phyloP scores from a whole-genome alignment of 257 asterid genomes.

The Paraleonurus japonicus region DNA sequence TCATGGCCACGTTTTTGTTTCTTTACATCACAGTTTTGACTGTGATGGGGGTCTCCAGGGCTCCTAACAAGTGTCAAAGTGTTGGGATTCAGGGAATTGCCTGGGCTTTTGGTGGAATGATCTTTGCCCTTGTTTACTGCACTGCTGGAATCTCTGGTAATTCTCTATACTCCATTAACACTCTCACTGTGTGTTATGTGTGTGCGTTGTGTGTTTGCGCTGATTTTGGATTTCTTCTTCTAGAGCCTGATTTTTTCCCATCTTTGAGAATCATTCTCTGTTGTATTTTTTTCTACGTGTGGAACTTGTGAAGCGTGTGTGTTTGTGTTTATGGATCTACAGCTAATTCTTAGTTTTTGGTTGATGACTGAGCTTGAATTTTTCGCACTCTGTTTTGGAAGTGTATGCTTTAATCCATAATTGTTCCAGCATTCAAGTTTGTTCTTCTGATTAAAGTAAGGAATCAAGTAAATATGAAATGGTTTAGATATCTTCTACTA shows the following conservation, averaged over 20 bases:
- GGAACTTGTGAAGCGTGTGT: background rate
- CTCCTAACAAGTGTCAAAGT: conserved; percentile 52
- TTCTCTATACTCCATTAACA: background rate
- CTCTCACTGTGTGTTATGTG: background rate
- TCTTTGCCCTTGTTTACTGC: conserved; percentile 82
- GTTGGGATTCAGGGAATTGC: conserved; percentile 85
- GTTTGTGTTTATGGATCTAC: background rate
- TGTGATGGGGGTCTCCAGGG: conserved; percentile 60
- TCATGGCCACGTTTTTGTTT: conserved; percentile 71
- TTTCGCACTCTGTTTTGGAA: background rate
- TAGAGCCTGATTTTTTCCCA: too few species aligned
- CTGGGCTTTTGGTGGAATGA: conserved; percentile 93
- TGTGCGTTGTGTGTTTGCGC: too few species aligned
- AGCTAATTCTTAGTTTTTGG: background rate
- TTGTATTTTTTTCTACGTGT: background rate
- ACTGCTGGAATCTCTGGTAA: conserved; percentile 79
- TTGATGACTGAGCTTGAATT: conserved; percentile 3
- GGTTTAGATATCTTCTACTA: background rate
- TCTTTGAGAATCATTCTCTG: background rate
- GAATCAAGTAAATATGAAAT: background rate
- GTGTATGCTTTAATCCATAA: background rate
- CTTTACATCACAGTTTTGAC: conserved; percentile 71
- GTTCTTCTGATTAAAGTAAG: background rate
- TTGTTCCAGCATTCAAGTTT: background rate
- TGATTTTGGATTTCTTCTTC: too few species aligned